Percentiles rank a stretch among this genome's conserved stretches.
These are phyloP conservation scores for Mycena galopus DNA, from an alignment of 768 basidiomycete genomes.

Conservation along the genomic window DNA sequence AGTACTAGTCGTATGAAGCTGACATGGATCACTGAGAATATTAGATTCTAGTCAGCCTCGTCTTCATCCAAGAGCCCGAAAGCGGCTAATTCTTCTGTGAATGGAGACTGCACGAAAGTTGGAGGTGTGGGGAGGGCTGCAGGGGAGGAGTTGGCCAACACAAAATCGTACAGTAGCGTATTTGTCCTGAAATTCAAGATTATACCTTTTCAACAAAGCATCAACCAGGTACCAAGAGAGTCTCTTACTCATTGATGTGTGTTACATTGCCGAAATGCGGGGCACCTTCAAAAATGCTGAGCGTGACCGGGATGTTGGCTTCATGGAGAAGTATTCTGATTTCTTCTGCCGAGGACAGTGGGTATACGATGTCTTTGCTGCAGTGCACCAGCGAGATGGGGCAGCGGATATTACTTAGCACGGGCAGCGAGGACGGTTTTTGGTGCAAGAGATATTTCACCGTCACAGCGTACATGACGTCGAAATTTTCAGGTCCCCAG, in stretches of 20 bases:
- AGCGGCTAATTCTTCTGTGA: too few species aligned
- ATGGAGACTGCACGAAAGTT: too few species aligned
- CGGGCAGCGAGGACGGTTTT: constrained; percentile 35
- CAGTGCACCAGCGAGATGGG: constrained; percentile 52
- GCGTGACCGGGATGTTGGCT: not conserved
- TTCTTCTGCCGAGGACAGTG: constrained; percentile 43
- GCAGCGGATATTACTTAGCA: constrained; percentile 43
- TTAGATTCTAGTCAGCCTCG: too few species aligned
- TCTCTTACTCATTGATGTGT: not conserved
- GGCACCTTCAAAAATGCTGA: not conserved
- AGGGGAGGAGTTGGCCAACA: too few species aligned
- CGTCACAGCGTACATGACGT: constrained; percentile 47
- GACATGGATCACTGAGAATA: too few species aligned
- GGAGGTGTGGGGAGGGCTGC: too few species aligned
- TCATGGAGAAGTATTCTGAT: constrained; percentile 22
- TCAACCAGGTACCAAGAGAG: not conserved
- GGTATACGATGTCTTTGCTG: constrained; percentile 52
- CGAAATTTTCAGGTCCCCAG: constrained; percentile 45
- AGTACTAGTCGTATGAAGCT: too few species aligned
- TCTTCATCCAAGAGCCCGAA: too few species aligned
- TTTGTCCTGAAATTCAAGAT: not conserved
- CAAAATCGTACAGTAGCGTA: not conserved
- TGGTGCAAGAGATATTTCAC: constrained; percentile 50
- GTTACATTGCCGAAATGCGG: not conserved
- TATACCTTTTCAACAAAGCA: too few species aligned